Evolutionary conservation across 352 stramenopile species (phyloP), one percentile per base, ranked within the genome.

Genomic region (Globisporangium cederbergense): DNA sequence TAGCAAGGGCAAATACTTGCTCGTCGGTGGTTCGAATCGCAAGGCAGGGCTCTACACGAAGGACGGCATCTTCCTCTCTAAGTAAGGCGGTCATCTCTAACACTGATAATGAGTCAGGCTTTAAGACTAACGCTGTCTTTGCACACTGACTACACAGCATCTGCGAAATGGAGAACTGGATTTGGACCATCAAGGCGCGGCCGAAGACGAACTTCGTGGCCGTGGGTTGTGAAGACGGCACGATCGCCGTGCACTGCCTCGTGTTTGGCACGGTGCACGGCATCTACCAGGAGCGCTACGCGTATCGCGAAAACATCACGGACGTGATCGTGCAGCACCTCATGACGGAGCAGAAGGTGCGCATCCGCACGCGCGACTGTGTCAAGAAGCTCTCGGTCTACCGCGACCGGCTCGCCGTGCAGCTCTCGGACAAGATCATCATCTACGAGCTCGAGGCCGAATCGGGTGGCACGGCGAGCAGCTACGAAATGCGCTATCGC

Each of bases 281-380:
- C 50, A 90, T 98, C 36, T 97, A 97, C 69, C 79, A 97, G 55
- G 95, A 98, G 59, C 85, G 95, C 2, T 98, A 97, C 62, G 93
- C 93, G 10, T 98, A 97, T 69, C 86, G 91, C 4, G 93, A 98
- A 67, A 90, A 97, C 63, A 89, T 98, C 59, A 98, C 93, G 13
- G 94, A 98, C 67, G 93, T 98, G 55, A 96, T 98, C 66, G 90
- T 98, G 18, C 92, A 98, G 78, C 93, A 98, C 70, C 75, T 98
- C 36, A 88, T 97, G 73, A 98, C 90, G 18, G 93, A 98, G 68
- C 89, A 98, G 66, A 97, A 98, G 67, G 93, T 98, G 57, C 83
- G 88, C 52, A 98, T 98, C 72, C 97, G 97, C 72, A 97, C 86
- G 4, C 80, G 90, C n/a, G 95, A 98, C 70, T 97, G 93, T 64